These are phyloP conservation scores for Fusarium sp. DNA, from an alignment of 2,329 filamentous ascomycete species.

Conservation along the genomic window DNA sequence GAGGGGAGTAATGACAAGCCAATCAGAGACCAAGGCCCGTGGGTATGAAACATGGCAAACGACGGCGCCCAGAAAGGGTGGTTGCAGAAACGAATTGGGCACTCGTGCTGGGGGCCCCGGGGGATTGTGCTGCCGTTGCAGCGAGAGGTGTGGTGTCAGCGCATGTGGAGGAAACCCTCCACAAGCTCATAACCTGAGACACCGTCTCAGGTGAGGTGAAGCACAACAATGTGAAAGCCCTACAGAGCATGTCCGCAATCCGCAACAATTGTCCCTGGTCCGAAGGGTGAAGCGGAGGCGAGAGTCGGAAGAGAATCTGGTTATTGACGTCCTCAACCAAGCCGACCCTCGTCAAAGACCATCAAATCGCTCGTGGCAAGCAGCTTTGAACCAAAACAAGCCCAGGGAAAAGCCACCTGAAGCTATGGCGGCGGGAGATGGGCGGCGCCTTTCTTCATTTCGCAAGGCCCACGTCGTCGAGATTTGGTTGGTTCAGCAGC, in stretches of 20 bases:
- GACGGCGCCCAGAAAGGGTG: slow-evolving; percentile 35
- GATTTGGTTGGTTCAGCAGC: slow-evolving; percentile 16
- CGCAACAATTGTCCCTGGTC: background rate
- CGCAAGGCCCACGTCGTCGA: slow-evolving; percentile 26
- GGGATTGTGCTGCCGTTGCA: slow-evolving; percentile 19
- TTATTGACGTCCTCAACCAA: background rate
- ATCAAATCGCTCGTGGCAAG: slow-evolving; percentile 13
- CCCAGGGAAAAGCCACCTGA: slow-evolving; percentile 26
- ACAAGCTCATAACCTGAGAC: slow-evolving; percentile 47
- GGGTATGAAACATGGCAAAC: slow-evolving; percentile 39
- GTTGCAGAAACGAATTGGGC: slow-evolving; percentile 29
- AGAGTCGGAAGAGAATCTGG: slow-evolving; percentile 5
- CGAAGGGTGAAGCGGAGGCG: slow-evolving; percentile 10
- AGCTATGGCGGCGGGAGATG: slow-evolving; percentile 35
- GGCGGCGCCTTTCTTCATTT: slow-evolving; percentile 33
- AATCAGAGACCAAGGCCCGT: slow-evolving; percentile 20
- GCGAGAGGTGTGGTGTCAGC: slow-evolving; percentile 33
- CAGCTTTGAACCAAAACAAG: slow-evolving; percentile 30
- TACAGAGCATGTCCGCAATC: background rate
- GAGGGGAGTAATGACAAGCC: slow-evolving; percentile 7
- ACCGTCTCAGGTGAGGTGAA: slow-evolving; percentile 48
- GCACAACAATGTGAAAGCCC: slow-evolving; percentile 22
- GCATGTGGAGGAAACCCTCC: slow-evolving; percentile 37
- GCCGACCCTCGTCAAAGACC: background rate
- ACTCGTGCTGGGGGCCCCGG: slow-evolving; percentile 11